phyloP scores from a whole-genome alignment of 2,329 filamentous ascomycete species.

The Ophiocordyceps polyrhachis-furcata region DNA sequence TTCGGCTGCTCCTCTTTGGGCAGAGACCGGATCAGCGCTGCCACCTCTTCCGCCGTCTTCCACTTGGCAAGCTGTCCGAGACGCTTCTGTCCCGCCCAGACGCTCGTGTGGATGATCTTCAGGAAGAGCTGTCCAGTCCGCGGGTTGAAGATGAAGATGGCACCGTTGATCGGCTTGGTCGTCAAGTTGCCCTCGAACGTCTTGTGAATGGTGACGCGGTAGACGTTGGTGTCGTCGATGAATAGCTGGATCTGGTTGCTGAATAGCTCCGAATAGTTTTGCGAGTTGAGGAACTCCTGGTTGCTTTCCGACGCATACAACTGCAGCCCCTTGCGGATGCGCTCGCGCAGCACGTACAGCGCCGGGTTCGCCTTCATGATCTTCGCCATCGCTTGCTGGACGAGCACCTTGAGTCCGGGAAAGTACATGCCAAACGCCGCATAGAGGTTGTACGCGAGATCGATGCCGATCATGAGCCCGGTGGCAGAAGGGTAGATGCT shows the following conservation, averaged over 20 bases:
- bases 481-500: conserved; percentile 96
- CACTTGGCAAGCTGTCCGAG: conserved; percentile 94
- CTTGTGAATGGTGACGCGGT: conserved; percentile 98
- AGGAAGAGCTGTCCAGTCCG: conserved; percentile 92
- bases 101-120: conserved; percentile 98
- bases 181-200: conserved; percentile 98
- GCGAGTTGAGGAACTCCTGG: conserved; percentile 96
- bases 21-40: conserved; percentile 82
- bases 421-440: conserved; percentile 98
- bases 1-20: conserved; percentile 98
- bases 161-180: conserved; percentile 97
- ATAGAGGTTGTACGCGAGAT: conserved; percentile 95
- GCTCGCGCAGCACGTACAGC: conserved; percentile 86
- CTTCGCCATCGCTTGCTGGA: conserved; percentile 99
- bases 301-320: conserved; percentile 97
- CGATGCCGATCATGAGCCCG: conserved; percentile 92
- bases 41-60: conserved; percentile 99
- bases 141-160: conserved; percentile 99
- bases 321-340: conserved; percentile 95
- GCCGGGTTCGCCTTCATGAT: conserved; percentile 99
- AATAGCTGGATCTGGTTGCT: conserved; percentile 98
- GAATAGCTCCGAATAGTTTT: conserved; percentile 98
- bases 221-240: conserved; percentile 98
- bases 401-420: conserved; percentile 82
- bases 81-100: conserved; percentile 98